A percentile compares a stretch with the other conserved stretches of the same genome.
Conservation (phyloP, 2,329 filamentous ascomycete genomes). For the Arthrobotrys megalospora region DNA sequence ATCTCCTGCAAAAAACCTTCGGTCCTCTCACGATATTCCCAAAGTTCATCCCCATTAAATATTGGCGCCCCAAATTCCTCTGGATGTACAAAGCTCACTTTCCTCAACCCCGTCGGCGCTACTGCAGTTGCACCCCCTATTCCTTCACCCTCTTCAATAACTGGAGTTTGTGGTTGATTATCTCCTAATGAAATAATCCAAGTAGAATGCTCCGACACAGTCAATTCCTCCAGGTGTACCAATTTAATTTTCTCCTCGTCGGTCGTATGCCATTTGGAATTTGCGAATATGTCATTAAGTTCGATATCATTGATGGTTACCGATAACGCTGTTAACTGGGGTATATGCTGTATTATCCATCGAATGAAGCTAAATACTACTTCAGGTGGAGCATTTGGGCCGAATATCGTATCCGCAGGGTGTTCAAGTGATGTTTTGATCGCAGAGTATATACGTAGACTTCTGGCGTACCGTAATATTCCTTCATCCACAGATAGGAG, state of each 20-base stretch:
- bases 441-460: slow-evolving; percentile 7
- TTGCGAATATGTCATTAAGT: slow-evolving; percentile 16
- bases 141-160: neutral
- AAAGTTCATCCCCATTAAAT: slow-evolving; percentile 10
- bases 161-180: slow-evolving; percentile 4
- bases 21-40: slow-evolving; percentile 10
- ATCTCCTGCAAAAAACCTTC: slow-evolving; percentile 11
- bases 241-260: neutral
- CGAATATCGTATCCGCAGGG: slow-evolving; percentile 14
- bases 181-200: slow-evolving; percentile 14
- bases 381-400: neutral
- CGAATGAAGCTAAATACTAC: neutral
- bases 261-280: neutral
- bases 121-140: neutral
- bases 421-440: neutral
- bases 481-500: neutral
- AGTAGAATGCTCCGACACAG: slow-evolving; percentile 13
- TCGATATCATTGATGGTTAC: slow-evolving; percentile 12
- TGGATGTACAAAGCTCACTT: slow-evolving; percentile 8
- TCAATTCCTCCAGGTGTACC: slow-evolving; percentile 14
- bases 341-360: slow-evolving; percentile 9
- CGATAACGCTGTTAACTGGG: neutral
- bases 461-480: neutral
- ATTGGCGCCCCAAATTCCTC: slow-evolving; percentile 8
- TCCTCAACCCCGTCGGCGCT: slow-evolving; percentile 3